Conservation (phyloP, 306 rosid genomes). For the Crotalaria pallida region DNA sequence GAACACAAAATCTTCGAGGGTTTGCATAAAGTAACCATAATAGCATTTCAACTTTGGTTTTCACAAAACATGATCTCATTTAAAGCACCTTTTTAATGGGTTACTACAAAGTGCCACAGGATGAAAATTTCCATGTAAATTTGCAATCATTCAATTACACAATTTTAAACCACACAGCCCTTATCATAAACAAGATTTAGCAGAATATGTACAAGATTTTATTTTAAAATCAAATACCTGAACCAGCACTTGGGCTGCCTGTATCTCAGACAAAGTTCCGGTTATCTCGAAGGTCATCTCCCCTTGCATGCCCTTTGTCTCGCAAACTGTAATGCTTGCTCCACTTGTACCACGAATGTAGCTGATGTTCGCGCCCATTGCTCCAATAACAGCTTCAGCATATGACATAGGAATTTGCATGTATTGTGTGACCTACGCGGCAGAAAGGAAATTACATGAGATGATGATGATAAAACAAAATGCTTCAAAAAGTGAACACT, state of each 20-base stretch:
- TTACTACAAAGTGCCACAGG: neutral
- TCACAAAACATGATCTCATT: neutral
- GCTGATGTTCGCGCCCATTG: slow-evolving; percentile 38
- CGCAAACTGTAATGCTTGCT: slow-evolving; percentile 40
- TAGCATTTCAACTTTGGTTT: neutral
- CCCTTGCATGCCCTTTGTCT: slow-evolving; percentile 42
- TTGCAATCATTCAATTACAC: neutral
- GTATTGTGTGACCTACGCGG: slow-evolving; percentile 38
- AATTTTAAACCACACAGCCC: neutral
- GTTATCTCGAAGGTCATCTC: slow-evolving; percentile 47
- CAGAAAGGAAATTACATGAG: neutral
- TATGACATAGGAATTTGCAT: slow-evolving; percentile 45
- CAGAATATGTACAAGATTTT: neutral
- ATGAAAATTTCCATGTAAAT: neutral
- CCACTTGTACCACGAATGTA: slow-evolving; percentile 45
- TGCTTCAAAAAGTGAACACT: neutral
- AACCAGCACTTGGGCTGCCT: slow-evolving; percentile 42
- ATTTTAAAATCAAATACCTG: slow-evolving; percentile 26
- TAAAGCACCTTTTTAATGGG: neutral
- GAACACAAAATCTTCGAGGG: neutral
- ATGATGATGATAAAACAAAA: neutral
- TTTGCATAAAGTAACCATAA: neutral
- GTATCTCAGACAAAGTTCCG: slow-evolving; percentile 38
- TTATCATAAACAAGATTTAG: neutral
- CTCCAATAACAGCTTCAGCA: slow-evolving; percentile 46